Conservation (phyloP, 179 eudicot genomes). For the Silene noctiflora region DNA sequence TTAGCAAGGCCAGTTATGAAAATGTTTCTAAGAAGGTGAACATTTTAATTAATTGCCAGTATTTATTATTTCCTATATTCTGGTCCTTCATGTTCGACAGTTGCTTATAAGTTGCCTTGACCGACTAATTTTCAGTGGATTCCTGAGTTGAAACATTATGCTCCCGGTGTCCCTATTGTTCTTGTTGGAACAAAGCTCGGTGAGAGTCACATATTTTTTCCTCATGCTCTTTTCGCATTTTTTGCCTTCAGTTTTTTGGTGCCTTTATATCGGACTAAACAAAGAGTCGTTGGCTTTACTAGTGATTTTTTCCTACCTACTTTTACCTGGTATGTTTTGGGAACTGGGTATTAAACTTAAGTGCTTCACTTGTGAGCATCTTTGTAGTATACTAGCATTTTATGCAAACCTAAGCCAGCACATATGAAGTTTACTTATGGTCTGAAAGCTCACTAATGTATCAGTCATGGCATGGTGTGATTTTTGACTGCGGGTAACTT, state of each 20-base stretch:
- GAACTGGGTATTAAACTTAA: neutral
- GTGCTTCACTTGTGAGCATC: neutral
- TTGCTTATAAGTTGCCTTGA: slow-evolving; percentile 24
- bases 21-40: slow-evolving; percentile 47
- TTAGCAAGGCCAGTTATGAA: slow-evolving; percentile 49
- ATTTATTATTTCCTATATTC: neutral
- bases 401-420: no score
- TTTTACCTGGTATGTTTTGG: neutral
- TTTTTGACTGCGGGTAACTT: neutral
- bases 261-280: no score
- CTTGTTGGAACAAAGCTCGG: slow-evolving; percentile 50
- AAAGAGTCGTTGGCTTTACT: no score
- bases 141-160: slow-evolving; percentile 50
- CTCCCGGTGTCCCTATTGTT: slow-evolving; percentile 50
- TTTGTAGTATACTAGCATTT: no score
- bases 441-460: no score
- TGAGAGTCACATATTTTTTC: slow-evolving; percentile 30
- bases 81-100: neutral
- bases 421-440: no score
- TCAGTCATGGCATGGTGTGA: no score
- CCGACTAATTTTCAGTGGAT: slow-evolving; percentile 42
- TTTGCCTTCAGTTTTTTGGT: neutral
- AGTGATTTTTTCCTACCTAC: neutral
- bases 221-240: slow-evolving; percentile 8
- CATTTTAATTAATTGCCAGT: neutral